Base-by-base conservation (phyloP, 106 monocot genomes). In the Xerophyta viscosa region DNA sequence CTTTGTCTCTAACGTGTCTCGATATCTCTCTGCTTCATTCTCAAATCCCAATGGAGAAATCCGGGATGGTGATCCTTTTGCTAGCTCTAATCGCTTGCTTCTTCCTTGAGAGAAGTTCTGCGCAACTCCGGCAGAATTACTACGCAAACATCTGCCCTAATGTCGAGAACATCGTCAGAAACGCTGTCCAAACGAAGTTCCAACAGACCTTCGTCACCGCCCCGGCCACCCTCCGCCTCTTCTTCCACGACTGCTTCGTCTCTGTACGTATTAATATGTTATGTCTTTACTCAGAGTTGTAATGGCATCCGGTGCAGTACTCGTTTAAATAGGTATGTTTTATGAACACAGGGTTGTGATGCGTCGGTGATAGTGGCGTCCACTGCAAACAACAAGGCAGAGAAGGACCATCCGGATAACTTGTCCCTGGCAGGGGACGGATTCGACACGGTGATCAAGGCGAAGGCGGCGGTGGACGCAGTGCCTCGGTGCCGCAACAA, bases 381-480 rank as follows among this genome's bases (percentile, higher is more conserved):
- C 21, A 72, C 72, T 2, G n/a, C 23, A 1, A 60, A 11, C 20
- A 71, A 78, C 36, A 71, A 63, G 39, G 83, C 74, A 4, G 83
- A 84, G 70, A 84, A 64, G 31, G 70, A 78, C 39, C 66, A 75
- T 48, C 56, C 78, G 12, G 74, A 78, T 31, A 71, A 78, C 56
- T 12, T 78, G 21, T 71, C 83, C 20, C 62, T 84, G 10, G 78
- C 83, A 24, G 83, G 83, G 11, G 78, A 84, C 36, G 83, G 83
- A 4, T 84, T 84, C 52, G 83, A 84, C 63, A 78, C 83, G 4
- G 78, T 84, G 29, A 50, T 67, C 36, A 74, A 71, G 43, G 78
- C 78, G 12, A 84, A 78, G 68, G 83, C 70, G 8, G 83, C 83
- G 1, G 74, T 84, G 9, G 83, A 84, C 22, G 78, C 74, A 0